Percentiles rank a stretch among this genome's conserved stretches.
phyloP scores from a whole-genome alignment of 129 eudicot genomes.

The Lactuca saligna region DNA sequence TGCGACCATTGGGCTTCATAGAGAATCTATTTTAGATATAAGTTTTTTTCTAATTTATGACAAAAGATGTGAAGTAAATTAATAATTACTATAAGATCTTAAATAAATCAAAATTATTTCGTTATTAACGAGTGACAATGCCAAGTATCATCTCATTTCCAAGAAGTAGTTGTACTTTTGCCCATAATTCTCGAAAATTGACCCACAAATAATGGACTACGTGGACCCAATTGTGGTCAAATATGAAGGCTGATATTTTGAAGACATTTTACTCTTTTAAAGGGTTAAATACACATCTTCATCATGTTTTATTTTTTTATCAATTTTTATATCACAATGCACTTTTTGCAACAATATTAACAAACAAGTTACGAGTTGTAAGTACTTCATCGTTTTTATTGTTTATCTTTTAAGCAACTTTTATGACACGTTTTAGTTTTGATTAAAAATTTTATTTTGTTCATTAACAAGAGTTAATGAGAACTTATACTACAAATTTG shows the following conservation, averaged over 20 bases:
- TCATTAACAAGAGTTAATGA: not conserved
- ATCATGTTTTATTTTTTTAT: not conserved
- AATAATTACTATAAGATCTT: not conserved
- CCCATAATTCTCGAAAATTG: slow-evolving; percentile 9
- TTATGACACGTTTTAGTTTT: not conserved
- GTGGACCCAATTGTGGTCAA: slow-evolving; percentile 27
- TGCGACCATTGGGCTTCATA: no score
- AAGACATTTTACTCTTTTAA: not conserved
- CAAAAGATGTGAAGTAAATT: no score
- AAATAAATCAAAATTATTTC: not conserved
- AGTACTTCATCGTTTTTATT: not conserved
- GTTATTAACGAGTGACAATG: slow-evolving; percentile 13
- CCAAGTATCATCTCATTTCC: slow-evolving; percentile 6
- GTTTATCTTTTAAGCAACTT: not conserved
- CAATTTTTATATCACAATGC: not conserved
- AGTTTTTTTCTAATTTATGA: not conserved
- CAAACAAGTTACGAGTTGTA: not conserved
- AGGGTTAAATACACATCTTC: not conserved
- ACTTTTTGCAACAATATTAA: not conserved
- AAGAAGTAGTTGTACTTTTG: slow-evolving; percentile 13
- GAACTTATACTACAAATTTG: not conserved
- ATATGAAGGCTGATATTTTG: slow-evolving; percentile 19
- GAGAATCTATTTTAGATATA: no score
- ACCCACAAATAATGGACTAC: slow-evolving; percentile 22
- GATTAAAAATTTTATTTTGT: not conserved